Percentiles rank a stretch among this genome's conserved stretches.
Conservation (phyloP, 441 rosid genomes). For the Geranium incanum region DNA sequence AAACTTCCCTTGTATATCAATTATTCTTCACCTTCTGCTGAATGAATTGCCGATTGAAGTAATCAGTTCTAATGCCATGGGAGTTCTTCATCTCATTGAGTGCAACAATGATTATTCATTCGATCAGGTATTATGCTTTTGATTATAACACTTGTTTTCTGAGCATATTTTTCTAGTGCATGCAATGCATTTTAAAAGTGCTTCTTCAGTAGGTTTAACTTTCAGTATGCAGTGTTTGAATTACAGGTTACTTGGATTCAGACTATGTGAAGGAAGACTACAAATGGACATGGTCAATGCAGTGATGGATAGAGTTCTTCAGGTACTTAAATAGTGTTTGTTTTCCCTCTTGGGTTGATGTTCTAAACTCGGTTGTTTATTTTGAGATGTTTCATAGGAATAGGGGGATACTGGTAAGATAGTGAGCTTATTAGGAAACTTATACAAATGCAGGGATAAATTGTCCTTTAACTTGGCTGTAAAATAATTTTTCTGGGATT, state of each 20-base stretch:
- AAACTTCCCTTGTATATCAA: slow-evolving; percentile 45
- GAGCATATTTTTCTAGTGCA: slow-evolving; percentile 2
- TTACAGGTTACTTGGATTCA: slow-evolving; percentile 81
- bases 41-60: slow-evolving; percentile 70
- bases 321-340: slow-evolving; percentile 35
- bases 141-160: slow-evolving; percentile 8
- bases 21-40: slow-evolving; percentile 70
- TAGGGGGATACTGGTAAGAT: not conserved
- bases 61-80: slow-evolving; percentile 51
- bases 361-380: not conserved
- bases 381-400: not conserved
- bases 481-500: slow-evolving; percentile 2
- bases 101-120: slow-evolving; percentile 58
- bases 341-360: slow-evolving; percentile 14
- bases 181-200: not conserved
- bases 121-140: slow-evolving; percentile 50
- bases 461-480: not conserved
- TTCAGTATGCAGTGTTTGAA: slow-evolving; percentile 43
- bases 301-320: slow-evolving; percentile 49
- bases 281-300: slow-evolving; percentile 31
- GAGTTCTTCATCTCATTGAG: slow-evolving; percentile 59
- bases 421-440: not conserved
- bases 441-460: not conserved
- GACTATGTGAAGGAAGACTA: slow-evolving; percentile 50
- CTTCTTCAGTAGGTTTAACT: slow-evolving; percentile 10